Evolutionary conservation across 2,329 filamentous ascomycete species (phyloP).

Genomic region (Aspergillus candidus): DNA sequence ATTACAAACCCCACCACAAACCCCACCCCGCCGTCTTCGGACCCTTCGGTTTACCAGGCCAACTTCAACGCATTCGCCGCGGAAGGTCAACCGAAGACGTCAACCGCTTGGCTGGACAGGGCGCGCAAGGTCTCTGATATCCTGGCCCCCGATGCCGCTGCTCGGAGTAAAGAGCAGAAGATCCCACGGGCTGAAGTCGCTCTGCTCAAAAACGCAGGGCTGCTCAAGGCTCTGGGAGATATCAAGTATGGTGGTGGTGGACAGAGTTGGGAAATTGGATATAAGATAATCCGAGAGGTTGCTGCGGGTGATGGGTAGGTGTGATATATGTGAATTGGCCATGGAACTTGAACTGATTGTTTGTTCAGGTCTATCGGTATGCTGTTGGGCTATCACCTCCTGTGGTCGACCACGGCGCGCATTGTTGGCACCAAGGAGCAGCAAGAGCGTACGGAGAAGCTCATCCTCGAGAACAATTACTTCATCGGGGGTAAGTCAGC

Average conservation of each 20-base stretch:
- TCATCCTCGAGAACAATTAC: conserved; percentile 59
- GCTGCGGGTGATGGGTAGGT: conserved; percentile 56
- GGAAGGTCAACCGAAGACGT: conserved; percentile 14
- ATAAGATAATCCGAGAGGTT: conserved; percentile 56
- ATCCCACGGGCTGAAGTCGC: conserved; percentile 47
- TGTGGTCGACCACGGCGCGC: conserved; percentile 58
- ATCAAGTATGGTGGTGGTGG: conserved; percentile 49
- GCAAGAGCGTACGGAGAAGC: conserved; percentile 50
- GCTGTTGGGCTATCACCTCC: conserved; percentile 59
- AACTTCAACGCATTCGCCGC: conserved; percentile 33
- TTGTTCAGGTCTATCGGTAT: conserved; percentile 52
- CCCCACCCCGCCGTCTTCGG: conserved; percentile 32
- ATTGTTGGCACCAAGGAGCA: conserved; percentile 57
- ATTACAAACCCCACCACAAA: too few species aligned
- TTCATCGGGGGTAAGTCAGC: conserved; percentile 49
- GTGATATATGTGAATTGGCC: neutral
- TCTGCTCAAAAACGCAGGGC: conserved; percentile 47
- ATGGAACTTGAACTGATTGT: neutral
- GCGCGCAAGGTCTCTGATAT: conserved; percentile 47
- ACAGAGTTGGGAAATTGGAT: conserved; percentile 51
- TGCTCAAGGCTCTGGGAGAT: conserved; percentile 48
- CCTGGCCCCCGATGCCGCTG: conserved; percentile 44
- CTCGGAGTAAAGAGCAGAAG: conserved; percentile 48
- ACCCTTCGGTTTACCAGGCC: conserved; percentile 28
- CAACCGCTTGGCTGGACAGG: conserved; percentile 43